Percentiles rank a stretch among this genome's conserved stretches.
Evolutionary conservation across 2,329 filamentous ascomycete species (phyloP).

Genomic region (Macroventuria anomochaeta): DNA sequence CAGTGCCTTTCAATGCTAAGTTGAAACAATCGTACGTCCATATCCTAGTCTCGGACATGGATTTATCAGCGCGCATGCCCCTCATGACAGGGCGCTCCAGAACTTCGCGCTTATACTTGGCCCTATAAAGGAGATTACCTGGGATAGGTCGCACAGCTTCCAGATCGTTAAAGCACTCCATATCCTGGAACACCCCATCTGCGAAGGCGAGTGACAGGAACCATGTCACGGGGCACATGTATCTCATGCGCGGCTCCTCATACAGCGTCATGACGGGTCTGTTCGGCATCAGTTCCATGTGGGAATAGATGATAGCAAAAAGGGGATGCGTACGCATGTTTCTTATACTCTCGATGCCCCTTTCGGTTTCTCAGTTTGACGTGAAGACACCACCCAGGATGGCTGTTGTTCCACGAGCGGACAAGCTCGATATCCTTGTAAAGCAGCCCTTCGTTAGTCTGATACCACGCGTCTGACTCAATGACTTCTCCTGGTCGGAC

Average conservation of each 20-base stretch:
- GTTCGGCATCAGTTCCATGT: neutral
- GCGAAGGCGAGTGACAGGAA: neutral
- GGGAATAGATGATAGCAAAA: too few species aligned
- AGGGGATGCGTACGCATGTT: neutral
- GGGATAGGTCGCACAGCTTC: neutral
- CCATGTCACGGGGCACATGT: neutral
- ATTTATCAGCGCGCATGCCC: neutral
- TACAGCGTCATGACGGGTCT: neutral
- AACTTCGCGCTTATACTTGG: neutral
- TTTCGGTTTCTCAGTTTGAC: constrained; percentile 1
- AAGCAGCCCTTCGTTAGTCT: constrained; percentile 1
- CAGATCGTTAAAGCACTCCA: neutral
- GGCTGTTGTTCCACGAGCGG: neutral
- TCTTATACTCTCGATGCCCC: too few species aligned
- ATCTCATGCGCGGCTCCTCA: neutral
- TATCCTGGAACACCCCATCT: neutral
- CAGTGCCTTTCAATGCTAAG: neutral
- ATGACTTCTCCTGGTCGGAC: constrained; percentile 5
- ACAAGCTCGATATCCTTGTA: constrained; percentile 6
- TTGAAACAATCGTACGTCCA: neutral
- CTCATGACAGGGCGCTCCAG: neutral
- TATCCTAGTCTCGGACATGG: neutral
- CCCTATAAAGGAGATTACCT: neutral
- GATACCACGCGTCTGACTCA: constrained; percentile 1
- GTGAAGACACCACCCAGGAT: neutral